A percentile compares a stretch with the other conserved stretches of the same genome.
These are phyloP conservation scores for Chrysophaeum taylorii DNA, from an alignment of 352 stramenopile species.

Conservation along the genomic window DNA sequence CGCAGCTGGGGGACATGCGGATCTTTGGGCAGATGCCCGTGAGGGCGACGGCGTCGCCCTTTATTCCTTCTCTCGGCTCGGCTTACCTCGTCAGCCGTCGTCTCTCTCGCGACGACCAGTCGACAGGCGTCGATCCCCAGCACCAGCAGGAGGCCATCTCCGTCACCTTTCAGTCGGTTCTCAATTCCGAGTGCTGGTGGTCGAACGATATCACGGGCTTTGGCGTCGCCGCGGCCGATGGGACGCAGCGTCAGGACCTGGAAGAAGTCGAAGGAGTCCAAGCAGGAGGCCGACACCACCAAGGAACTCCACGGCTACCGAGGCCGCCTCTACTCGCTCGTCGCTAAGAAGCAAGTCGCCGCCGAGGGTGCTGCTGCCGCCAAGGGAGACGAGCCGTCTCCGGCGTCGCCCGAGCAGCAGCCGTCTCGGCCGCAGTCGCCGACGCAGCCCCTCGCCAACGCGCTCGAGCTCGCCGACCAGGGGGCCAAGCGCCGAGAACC, in stretches of 20 bases:
- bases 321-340: slow-evolving; percentile 16
- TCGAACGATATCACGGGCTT: background rate
- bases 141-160: too few species aligned
- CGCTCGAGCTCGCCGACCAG: slow-evolving; percentile 12
- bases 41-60: background rate
- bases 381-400: background rate
- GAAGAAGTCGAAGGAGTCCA: background rate
- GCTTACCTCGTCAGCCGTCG: background rate
- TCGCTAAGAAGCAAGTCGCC: background rate
- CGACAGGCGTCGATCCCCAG: too few species aligned
- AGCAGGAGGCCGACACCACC: background rate
- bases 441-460: background rate
- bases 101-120: background rate
- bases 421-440: background rate
- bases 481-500: background rate
- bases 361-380: background rate
- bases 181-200: slow-evolving; percentile 17
- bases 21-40: background rate
- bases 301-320: slow-evolving; percentile 10
- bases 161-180: slow-evolving; percentile 19
- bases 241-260: background rate
- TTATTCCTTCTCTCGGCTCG: background rate
- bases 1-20: background rate
- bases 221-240: slow-evolving; percentile 19
- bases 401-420: background rate